Base-by-base conservation (phyloP, 768 basidiomycete genomes). In the Asterophora parasitica region DNA sequence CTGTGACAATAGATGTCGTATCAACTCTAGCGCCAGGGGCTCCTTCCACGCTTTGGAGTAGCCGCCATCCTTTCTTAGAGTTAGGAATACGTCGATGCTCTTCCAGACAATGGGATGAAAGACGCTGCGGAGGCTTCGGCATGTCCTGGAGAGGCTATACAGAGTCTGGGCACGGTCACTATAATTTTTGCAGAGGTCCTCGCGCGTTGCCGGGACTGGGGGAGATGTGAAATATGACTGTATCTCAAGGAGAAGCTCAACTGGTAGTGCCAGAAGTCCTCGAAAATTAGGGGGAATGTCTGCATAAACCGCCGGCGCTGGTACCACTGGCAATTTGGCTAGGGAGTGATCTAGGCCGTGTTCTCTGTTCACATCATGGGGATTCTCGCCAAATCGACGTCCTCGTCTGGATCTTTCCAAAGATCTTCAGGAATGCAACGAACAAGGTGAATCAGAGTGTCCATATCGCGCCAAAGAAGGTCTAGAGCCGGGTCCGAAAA, bases 161-260 rank as follows among this genome's bases (percentile, higher is more conserved):
- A 59, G 48, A 26, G 46, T 45, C 16, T 27, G 9, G 10, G 8
- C 27, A 27, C 48, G 44, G 13, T 54, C 54, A 7, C 17, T n/a
- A 13, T 35, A 44, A 9, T 34, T 9, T 12, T 5, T 3, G 16
- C n/a, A 9, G 7, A 26, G 43, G 16, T 26, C 31, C 3, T 35
- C 11, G 1, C 5, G 7, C 8, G 9, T 28, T 20, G 32, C 42
- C 17, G 64, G 57, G 4, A 60, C 23, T 12, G 56, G 54, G 28
- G 54, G 30, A 62, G 19, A 44, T 59, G 38, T 23, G 23, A 23
- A 3, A 58, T 19, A n/a, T n/a, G n/a, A n/a, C n/a, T n/a, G n/a
- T 19, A 65, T 62, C 27, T 63, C n/a, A n/a, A 60, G 46, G 13
- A 61, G 53, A 5, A 64, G 40, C 32, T 65, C 64, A n/a, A 54